Evolutionary conservation across 352 stramenopile genomes (phyloP).

Genomic region (Phytophthora pini): DNA sequence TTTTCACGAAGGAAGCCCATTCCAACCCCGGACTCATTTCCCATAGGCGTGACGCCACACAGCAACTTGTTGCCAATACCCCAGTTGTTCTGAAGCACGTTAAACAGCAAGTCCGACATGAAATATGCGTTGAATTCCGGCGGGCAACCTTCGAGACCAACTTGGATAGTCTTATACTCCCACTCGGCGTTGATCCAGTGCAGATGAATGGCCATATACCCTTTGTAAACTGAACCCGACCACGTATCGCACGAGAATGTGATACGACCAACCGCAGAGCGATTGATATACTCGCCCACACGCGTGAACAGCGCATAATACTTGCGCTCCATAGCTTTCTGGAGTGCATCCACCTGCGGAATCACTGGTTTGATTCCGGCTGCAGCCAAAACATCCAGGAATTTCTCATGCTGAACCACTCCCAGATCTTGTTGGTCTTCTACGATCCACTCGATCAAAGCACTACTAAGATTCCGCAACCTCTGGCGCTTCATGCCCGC

Average conservation of each 20-base stretch:
- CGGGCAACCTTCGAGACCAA: slow-evolving; percentile 75
- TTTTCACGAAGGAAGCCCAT: slow-evolving; percentile 84
- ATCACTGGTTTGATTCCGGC: slow-evolving; percentile 57
- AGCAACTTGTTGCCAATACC: slow-evolving; percentile 74
- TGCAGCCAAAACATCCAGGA: slow-evolving; percentile 65
- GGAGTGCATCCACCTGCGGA: slow-evolving; percentile 56
- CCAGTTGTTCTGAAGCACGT: slow-evolving; percentile 83
- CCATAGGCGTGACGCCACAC: slow-evolving; percentile 69
- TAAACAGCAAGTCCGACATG: slow-evolving; percentile 82
- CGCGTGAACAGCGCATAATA: slow-evolving; percentile 75
- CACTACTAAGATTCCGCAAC: slow-evolving; percentile 63
- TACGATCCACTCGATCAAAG: slow-evolving; percentile 78
- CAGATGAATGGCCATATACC: slow-evolving; percentile 76
- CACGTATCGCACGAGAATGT: slow-evolving; percentile 85
- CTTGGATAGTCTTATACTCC: slow-evolving; percentile 85
- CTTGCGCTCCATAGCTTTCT: slow-evolving; percentile 78
- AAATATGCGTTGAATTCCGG: slow-evolving; percentile 79
- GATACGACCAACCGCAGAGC: slow-evolving; percentile 70
- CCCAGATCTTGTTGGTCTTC: slow-evolving; percentile 74
- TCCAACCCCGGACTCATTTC: slow-evolving; percentile 66
- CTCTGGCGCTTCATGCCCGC: slow-evolving; percentile 73
- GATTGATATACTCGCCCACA: slow-evolving; percentile 79
- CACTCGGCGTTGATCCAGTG: slow-evolving; percentile 89
- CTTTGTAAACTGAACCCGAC: slow-evolving; percentile 74
- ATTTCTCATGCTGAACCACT: slow-evolving; percentile 73